Base-by-base conservation (phyloP, 768 basidiomycete genomes). In the Phallus indusiatus region DNA sequence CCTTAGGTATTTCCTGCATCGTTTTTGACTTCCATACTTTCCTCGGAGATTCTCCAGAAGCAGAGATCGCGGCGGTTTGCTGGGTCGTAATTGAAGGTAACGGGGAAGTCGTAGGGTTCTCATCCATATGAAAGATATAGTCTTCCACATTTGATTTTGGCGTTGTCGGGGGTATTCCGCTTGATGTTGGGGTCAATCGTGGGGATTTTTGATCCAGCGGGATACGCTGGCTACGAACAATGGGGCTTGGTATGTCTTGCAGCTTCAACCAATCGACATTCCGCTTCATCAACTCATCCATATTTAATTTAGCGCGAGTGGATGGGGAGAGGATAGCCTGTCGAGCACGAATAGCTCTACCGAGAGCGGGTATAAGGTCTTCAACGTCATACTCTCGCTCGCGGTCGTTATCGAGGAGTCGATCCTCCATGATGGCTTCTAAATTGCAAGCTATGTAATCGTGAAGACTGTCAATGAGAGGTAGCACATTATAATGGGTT, bases 391-490 rank as follows among this genome's bases (percentile, higher is more conserved):
- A 34, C 12, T 4, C 14, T 22, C 28, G 50, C 18, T 51, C 50
- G 7, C 35, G 49, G n/a, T 20, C 33, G 35, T 18, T 12, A 59
- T 94, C 89, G 21, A 99, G 79, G 65, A 94, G 79, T 17, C 80
- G 80, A 35, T 76, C 77, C 67, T 97, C 93, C 18, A 99, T 79
- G 53, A 96, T 78, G 0, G 84, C 83, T 70, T 99, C 96, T 75
- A 95, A 76, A 67, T 92, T 94, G 59, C 82, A 80, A 1, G 81
- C 73, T 65, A 96, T 85, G 70, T 92, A 97, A 22, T 76, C 81
- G 69, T 92, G 82, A 36, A 97, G 72, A 59, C 84, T 79, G 34
- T 81, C 77, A 20, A 83, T 78, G 47, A 99, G 81, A 1, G 81
- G 78, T 14, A 70, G 65, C 8, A 87, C 89, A 63, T 90, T 81